Evolutionary conservation across 768 basidiomycete genomes (phyloP).

Genomic region (Leccinellum albellum): DNA sequence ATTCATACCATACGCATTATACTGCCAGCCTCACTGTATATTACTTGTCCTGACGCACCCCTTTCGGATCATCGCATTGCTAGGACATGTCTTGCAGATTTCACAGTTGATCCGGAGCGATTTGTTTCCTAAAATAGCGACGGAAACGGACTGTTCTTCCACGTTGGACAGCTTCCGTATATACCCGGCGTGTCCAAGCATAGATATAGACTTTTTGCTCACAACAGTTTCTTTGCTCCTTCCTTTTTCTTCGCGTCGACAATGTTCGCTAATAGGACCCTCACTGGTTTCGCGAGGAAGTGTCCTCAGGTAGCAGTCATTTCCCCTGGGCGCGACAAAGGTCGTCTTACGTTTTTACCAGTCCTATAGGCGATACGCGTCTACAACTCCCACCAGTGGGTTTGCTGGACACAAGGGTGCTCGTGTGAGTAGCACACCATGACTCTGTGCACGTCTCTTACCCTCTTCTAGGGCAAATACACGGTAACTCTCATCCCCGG

Average conservation of each 20-base stretch:
- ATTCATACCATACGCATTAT: conserved; percentile 15
- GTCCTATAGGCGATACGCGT: conserved; percentile 62
- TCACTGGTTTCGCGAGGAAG: conserved; percentile 52
- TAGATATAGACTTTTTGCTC: conserved; percentile 11
- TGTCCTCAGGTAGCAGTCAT: conserved; percentile 44
- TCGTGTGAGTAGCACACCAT: conserved; percentile 54
- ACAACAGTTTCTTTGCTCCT: conserved; percentile 11
- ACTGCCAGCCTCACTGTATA: conserved; percentile 1
- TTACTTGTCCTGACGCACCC: neutral
- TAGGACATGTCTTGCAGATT: neutral
- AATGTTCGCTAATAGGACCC: conserved; percentile 61
- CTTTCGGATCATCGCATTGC: neutral
- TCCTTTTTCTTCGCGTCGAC: conserved; percentile 20
- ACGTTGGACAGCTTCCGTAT: conserved; percentile 22
- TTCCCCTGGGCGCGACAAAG: neutral
- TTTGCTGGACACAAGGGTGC: conserved; percentile 87
- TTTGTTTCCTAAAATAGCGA: conserved; percentile 11
- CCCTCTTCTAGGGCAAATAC: conserved; percentile 77
- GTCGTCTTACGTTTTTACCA: conserved; percentile 27
- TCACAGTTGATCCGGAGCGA: neutral
- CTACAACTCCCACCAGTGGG: conserved; percentile 75
- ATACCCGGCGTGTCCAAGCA: conserved; percentile 15
- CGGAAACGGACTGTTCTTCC: conserved; percentile 1
- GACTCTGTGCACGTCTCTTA: neutral
- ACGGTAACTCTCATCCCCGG: conserved; percentile 95